Conservation (phyloP, 495 filamentous ascomycete genomes). For the Neohortaea acidophila region DNA sequence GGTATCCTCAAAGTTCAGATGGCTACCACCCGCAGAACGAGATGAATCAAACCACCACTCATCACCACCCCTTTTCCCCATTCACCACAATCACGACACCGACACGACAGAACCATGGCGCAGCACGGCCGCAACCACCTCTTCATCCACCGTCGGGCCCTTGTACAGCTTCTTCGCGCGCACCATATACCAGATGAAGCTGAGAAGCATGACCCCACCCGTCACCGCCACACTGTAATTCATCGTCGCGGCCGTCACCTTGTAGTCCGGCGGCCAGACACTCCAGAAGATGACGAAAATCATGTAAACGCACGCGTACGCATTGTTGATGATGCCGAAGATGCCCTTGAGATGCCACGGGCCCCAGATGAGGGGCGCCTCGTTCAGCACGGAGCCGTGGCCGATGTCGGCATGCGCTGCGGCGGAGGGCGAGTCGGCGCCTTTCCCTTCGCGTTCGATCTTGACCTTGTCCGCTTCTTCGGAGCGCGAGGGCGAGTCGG, state of each 20-base stretch:
- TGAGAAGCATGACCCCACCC: slow-evolving; percentile 15
- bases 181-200: slow-evolving; percentile 12
- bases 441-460: not conserved
- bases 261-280: slow-evolving; percentile 10
- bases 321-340: slow-evolving; percentile 15
- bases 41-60: too few relatives aligned
- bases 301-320: slow-evolving; percentile 14
- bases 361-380: slow-evolving; percentile 17
- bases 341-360: slow-evolving; percentile 16
- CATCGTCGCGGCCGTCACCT: slow-evolving; percentile 14
- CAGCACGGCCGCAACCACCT: slow-evolving; percentile 8
- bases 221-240: slow-evolving; percentile 18
- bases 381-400: slow-evolving; percentile 1
- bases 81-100: not conserved
- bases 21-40: too few relatives aligned
- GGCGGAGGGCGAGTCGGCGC: not conserved
- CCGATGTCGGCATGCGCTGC: not conserved
- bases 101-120: slow-evolving; percentile 1
- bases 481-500: not conserved
- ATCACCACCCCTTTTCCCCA: too few relatives aligned
- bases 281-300: slow-evolving; percentile 16
- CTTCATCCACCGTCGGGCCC: slow-evolving; percentile 13
- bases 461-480: not conserved
- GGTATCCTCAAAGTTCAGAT: too few relatives aligned
- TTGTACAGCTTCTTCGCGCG: slow-evolving; percentile 12